Conservation (phyloP, 2,329 filamentous ascomycete genomes). For the Beauveria sp. region DNA sequence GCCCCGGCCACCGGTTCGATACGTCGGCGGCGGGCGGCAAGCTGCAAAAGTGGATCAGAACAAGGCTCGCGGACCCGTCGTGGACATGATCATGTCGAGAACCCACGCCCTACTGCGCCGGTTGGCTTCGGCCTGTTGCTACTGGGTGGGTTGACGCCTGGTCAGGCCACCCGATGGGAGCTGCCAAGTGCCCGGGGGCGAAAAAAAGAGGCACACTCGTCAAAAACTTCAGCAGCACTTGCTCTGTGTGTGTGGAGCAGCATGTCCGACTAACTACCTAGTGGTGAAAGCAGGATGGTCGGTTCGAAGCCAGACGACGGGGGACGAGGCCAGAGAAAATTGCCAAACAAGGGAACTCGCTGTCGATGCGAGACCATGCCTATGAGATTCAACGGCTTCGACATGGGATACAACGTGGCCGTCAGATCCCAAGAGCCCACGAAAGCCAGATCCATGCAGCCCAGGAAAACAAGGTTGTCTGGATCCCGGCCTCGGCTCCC, state of each 20-base stretch:
- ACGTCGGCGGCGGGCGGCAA: slow-evolving; percentile 3
- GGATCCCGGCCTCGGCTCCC: slow-evolving; percentile 6
- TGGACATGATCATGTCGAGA: slow-evolving; percentile 2
- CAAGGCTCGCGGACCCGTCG: slow-evolving; percentile 3
- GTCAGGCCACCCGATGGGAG: neutral
- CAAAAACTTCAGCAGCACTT: neutral
- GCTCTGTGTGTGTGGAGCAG: slow-evolving; percentile 1
- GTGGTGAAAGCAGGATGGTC: neutral
- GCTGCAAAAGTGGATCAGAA: neutral
- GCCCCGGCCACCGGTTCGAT: neutral
- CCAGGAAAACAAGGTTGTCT: slow-evolving; percentile 4
- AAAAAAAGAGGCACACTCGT: neutral
- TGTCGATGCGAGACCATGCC: neutral
- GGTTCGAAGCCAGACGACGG: neutral
- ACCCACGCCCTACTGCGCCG: slow-evolving; percentile 7
- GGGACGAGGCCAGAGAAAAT: neutral
- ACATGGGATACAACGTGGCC: neutral
- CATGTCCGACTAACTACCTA: neutral
- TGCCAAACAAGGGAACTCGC: neutral
- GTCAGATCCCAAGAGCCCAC: neutral
- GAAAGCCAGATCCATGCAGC: neutral
- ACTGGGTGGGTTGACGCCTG: neutral
- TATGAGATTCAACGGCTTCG: neutral
- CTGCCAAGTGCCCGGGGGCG: neutral
- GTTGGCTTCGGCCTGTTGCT: slow-evolving; percentile 2